A percentile compares a stretch with the other conserved stretches of the same genome.
These are phyloP conservation scores for Styphnolobium japonicum DNA, from an alignment of 306 rosid species.

Conservation along the genomic window DNA sequence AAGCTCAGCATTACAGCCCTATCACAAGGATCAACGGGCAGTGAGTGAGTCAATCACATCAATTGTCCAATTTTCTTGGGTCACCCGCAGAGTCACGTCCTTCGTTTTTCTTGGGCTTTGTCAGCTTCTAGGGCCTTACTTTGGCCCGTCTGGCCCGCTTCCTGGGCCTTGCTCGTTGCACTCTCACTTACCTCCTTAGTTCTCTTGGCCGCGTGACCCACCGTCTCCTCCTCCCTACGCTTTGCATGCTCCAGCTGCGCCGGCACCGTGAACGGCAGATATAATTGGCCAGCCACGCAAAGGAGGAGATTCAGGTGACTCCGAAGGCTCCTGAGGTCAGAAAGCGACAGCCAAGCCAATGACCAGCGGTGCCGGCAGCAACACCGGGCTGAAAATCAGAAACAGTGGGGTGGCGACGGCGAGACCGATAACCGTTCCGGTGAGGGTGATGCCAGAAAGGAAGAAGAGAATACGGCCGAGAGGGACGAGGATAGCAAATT, in stretches of 20 bases:
- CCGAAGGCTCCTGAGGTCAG: constrained; percentile 43
- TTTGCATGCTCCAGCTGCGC: constrained; percentile 21
- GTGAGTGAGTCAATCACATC: too few relatives aligned
- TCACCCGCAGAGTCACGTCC: background rate
- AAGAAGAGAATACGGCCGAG: constrained; percentile 32
- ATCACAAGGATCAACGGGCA: too few relatives aligned
- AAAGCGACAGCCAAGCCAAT: constrained; percentile 28
- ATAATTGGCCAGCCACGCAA: constrained; percentile 35
- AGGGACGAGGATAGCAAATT: constrained; percentile 30
- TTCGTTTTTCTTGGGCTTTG: background rate
- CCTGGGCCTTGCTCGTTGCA: background rate
- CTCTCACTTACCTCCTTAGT: background rate
- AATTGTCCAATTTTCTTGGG: too few relatives aligned
- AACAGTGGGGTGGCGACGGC: constrained; percentile 34
- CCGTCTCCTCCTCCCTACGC: constrained; percentile 24
- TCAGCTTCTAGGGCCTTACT: background rate
- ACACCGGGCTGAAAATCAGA: constrained; percentile 39
- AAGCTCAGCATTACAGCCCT: too few relatives aligned
- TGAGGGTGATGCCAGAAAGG: constrained; percentile 33
- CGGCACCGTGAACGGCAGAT: constrained; percentile 3
- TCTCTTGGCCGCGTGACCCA: background rate
- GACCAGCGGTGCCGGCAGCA: constrained; percentile 35
- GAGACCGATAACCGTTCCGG: constrained; percentile 33
- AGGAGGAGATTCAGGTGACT: constrained; percentile 38
- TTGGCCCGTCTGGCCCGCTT: background rate